Percentiles rank a stretch among this genome's conserved stretches.
Conservation (phyloP, 345 rosid species). For the Laguncularia racemosa region DNA sequence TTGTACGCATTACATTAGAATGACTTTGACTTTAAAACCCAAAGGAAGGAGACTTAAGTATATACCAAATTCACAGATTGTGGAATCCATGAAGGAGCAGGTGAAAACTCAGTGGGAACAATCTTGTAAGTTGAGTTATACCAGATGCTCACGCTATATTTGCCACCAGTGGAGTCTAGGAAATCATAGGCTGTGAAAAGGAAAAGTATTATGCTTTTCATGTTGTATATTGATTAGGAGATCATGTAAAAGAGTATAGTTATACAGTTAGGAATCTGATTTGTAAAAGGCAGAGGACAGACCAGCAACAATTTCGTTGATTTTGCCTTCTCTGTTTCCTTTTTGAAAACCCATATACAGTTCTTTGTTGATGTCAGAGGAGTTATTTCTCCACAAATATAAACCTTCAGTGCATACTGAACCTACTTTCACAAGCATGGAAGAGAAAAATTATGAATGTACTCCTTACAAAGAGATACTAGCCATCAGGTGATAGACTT, state of each 20-base stretch:
- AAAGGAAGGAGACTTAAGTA: not conserved
- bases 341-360: conserved; percentile 59
- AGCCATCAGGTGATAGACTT: no score
- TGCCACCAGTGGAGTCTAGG: conserved; percentile 46
- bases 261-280: no score
- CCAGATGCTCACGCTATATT: conserved; percentile 66
- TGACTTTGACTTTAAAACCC: not conserved
- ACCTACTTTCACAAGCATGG: conserved; percentile 25
- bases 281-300: conserved; percentile 6
- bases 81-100: conserved; percentile 46
- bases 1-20: not conserved
- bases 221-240: not conserved
- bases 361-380: conserved; percentile 58
- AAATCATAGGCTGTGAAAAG: conserved; percentile 69
- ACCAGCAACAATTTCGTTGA: conserved; percentile 82
- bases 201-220: not conserved
- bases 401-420: conserved; percentile 51
- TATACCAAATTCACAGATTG: conserved; percentile 83
- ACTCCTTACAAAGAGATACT: no score
- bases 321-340: conserved; percentile 50
- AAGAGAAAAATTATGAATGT: no score
- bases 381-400: conserved; percentile 57
- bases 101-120: conserved; percentile 4
- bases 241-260: no score
- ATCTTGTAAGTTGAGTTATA: conserved; percentile 60